phyloP scores from a whole-genome alignment of 208 protist species.

The Trichomonas gallinae region DNA sequence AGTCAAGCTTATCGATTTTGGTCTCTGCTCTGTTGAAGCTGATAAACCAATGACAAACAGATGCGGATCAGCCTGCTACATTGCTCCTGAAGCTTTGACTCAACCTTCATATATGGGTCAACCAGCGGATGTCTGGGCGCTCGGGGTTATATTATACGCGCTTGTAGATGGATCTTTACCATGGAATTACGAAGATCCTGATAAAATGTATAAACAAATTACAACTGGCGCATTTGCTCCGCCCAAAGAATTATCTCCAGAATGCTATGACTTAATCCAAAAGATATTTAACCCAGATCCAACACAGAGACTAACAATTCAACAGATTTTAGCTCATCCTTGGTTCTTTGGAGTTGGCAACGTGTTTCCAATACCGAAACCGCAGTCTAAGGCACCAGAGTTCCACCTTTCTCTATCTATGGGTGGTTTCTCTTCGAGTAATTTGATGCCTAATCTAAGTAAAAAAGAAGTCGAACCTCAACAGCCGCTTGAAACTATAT shows the following conservation, averaged over 20 bases:
- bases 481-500: background rate
- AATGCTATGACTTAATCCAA: background rate
- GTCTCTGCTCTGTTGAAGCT: background rate
- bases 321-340: background rate
- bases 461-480: background rate
- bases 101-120: background rate
- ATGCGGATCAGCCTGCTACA: background rate
- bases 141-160: background rate
- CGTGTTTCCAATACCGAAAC: background rate
- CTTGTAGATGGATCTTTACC: background rate
- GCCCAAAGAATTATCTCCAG: background rate
- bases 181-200: background rate
- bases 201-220: background rate
- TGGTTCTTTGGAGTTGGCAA: background rate
- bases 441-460: background rate
- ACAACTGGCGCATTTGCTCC: too few species aligned
- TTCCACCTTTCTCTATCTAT: background rate
- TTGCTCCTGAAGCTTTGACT: background rate
- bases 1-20: background rate
- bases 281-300: background rate
- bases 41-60: background rate
- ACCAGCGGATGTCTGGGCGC: background rate
- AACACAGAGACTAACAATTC: background rate
- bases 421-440: background rate
- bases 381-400: background rate